Conservation (phyloP, 2,329 filamentous ascomycete species). For the Thelonectria olida region DNA sequence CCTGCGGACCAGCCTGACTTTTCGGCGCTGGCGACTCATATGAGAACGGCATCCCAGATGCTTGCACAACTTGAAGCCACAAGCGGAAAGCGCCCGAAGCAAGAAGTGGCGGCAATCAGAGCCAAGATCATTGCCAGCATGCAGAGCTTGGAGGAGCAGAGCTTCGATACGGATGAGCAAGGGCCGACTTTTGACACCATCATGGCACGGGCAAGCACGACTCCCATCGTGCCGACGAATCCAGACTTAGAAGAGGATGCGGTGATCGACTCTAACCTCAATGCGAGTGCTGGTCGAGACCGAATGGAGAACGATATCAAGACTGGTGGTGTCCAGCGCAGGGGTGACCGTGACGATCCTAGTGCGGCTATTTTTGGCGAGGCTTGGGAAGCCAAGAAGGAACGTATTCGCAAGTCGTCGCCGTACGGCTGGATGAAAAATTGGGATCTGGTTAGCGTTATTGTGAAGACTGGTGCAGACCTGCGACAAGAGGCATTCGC, state of each 20-base stretch:
- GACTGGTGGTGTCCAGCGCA: constrained; percentile 82
- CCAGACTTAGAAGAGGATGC: constrained; percentile 66
- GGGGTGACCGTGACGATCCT: constrained; percentile 85
- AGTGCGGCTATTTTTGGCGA: constrained; percentile 88
- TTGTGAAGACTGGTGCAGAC: constrained; percentile 87
- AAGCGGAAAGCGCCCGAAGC: constrained; percentile 79
- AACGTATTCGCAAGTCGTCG: constrained; percentile 83
- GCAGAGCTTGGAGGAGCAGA: constrained; percentile 87
- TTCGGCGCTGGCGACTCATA: constrained; percentile 84
- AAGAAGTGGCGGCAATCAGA: constrained; percentile 84
- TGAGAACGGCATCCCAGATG: constrained; percentile 90
- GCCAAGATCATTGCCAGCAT: constrained; percentile 91
- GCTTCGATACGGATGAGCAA: constrained; percentile 79
- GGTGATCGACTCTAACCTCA: constrained; percentile 62
- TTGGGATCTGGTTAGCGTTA: constrained; percentile 87
- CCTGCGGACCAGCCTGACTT: constrained; percentile 79
- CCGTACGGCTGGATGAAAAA: constrained; percentile 92
- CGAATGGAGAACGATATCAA: constrained; percentile 92
- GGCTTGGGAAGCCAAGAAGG: constrained; percentile 85
- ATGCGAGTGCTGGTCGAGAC: constrained; percentile 78
- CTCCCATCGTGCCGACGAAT: constrained; percentile 48
- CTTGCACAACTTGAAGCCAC: constrained; percentile 83
- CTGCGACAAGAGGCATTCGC: constrained; percentile 87
- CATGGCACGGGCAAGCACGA: constrained; percentile 75
- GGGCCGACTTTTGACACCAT: constrained; percentile 84